Base-by-base conservation (phyloP, 129 eudicot genomes). In the Cynara cardunculus region DNA sequence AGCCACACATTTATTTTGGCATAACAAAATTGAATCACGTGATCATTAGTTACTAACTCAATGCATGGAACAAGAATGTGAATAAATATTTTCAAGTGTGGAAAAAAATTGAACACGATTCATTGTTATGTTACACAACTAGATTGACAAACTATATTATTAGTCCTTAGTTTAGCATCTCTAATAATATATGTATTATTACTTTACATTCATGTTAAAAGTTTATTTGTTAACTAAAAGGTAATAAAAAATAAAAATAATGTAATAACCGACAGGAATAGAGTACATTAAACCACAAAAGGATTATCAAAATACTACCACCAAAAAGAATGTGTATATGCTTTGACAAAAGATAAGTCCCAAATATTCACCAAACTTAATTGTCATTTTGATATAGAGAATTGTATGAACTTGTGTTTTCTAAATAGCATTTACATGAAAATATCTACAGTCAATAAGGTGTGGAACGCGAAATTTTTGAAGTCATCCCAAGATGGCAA, bases 101-200 rank as follows among this genome's bases (percentile, higher is more conserved):
- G 68, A 19, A 69, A 7, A 21, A 18, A 16, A 39, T 64, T n/a
- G 24, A 16, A 62, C 65, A 56, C 37, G 35, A 41, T 22, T 34
- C 65, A 14, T n/a, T 67, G 27, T 5, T n/a, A 77, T 8, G 22
- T 64, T 65, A 77, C 37, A 78, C 34, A 78, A 14, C 81, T 34
- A 25, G 41, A 78, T 69, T 68, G 30, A 37, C 44, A 19, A 10
- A 25, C 75, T 78, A 41, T 69, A 41, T 69, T 76, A 35, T 24
- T 67, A 65, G 73, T 66, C 39, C 37, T 26, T 5, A 41, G 35
- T 34, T 65, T 25, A 41, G 32, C 22, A 39, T 77, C 61, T 34
- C 21, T 7, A 25, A 27, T 8, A 11, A 31, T 4, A 39, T 71
- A 71, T 11, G 75, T 32, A 71, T 31, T 35, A 24, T 13, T 35